Evolutionary conservation across 2,329 filamentous ascomycete species (phyloP).

Genomic region (Rhinocladiella similis): DNA sequence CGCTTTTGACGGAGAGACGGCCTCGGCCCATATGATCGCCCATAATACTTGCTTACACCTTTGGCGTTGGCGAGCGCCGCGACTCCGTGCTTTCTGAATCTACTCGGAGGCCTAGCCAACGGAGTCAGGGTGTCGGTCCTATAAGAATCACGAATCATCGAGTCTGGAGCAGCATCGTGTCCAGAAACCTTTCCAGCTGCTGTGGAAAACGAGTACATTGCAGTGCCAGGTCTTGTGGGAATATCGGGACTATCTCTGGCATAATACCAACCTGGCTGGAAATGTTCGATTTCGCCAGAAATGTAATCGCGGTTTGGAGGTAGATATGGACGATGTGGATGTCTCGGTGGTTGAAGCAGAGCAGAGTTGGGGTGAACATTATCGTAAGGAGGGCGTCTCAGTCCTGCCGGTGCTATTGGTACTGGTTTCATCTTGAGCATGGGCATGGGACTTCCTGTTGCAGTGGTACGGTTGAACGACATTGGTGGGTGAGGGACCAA

Average conservation of each 20-base stretch:
- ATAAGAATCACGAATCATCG: constrained; percentile 30
- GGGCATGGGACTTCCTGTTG: constrained; percentile 31
- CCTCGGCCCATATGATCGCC: constrained; percentile 10
- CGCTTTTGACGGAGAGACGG: constrained; percentile 6
- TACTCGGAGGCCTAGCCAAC: constrained; percentile 23
- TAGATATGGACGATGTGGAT: constrained; percentile 3
- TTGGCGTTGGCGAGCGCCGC: constrained; percentile 22
- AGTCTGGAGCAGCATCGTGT: constrained; percentile 27
- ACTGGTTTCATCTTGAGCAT: constrained; percentile 18
- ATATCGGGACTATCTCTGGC: constrained; percentile 11
- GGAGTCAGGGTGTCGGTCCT: constrained; percentile 30
- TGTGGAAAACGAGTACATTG: constrained; percentile 29
- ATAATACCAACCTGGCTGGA: constrained; percentile 30
- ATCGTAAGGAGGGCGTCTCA: constrained; percentile 10
- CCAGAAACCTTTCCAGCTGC: constrained; percentile 28
- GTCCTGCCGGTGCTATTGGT: constrained; percentile 1
- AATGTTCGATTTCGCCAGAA: constrained; percentile 21
- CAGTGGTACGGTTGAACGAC: constrained; percentile 22
- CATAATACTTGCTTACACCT: constrained; percentile 25
- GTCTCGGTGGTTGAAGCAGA: background rate
- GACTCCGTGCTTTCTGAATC: constrained; percentile 29
- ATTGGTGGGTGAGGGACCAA: constrained; percentile 5
- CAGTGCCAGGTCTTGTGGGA: constrained; percentile 2
- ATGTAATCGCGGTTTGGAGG: constrained; percentile 2
- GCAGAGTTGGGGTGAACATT: background rate